phyloP scores from a whole-genome alignment of 1,284 basidiomycete species.

The Boletus smithii region DNA sequence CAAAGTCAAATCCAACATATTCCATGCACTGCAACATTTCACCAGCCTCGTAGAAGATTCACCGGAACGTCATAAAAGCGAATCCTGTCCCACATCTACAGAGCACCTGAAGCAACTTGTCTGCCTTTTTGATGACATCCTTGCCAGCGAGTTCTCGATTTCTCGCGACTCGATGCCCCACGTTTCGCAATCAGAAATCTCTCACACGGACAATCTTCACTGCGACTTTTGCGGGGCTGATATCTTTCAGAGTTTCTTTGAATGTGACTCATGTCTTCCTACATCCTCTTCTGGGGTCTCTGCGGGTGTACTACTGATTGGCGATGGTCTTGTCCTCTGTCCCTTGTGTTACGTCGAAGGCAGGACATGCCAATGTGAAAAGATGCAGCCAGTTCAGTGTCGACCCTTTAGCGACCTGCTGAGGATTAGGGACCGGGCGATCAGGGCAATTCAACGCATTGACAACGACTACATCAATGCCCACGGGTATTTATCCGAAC shows the following conservation, averaged over 20 bases:
- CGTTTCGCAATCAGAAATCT: conserved; percentile 18
- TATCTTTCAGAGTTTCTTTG: conserved; percentile 75
- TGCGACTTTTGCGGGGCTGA: conserved; percentile 78
- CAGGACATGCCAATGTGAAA: conserved; percentile 55
- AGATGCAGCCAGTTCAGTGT: conserved; percentile 58
- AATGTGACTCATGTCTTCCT: conserved; percentile 49
- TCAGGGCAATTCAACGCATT: conserved; percentile 32
- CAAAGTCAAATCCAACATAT: conserved; percentile 61
- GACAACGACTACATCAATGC: conserved; percentile 32
- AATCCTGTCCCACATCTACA: not conserved
- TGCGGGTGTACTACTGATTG: conserved; percentile 26
- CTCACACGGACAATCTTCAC: conserved; percentile 34
- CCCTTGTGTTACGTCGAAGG: conserved; percentile 73
- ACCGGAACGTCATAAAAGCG: not conserved
- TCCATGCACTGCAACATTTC: conserved; percentile 47
- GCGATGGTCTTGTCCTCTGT: conserved; percentile 55
- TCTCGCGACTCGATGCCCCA: conserved; percentile 35
- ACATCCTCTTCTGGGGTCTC: conserved; percentile 12
- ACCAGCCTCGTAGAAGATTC: conserved; percentile 31
- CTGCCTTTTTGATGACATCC: conserved; percentile 54
- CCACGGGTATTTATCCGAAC: conserved; percentile 18
- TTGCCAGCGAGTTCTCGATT: conserved; percentile 52
- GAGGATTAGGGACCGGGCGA: conserved; percentile 40
- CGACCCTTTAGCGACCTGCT: conserved; percentile 42
- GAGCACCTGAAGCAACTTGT: conserved; percentile 36